A percentile compares a stretch with the other conserved stretches of the same genome.
Evolutionary conservation across 352 stramenopile genomes (phyloP).

Genomic region (Globisporangium lucens): DNA sequence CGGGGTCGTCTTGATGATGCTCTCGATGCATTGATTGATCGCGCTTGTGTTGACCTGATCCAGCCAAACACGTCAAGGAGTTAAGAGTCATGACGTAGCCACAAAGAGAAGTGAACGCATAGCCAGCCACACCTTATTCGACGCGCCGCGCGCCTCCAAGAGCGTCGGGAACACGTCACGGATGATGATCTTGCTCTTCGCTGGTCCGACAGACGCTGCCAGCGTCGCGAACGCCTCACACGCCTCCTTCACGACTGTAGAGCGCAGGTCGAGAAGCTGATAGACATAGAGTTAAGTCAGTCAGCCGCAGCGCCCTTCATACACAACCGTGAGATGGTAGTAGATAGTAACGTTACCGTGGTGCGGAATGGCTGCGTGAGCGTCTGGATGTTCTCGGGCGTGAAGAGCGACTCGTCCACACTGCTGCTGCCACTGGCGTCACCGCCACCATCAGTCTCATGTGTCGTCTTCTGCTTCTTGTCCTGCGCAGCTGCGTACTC

Average conservation of each 20-base stretch:
- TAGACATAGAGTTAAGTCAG: no score
- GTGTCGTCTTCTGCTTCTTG: background rate
- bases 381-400: slow-evolving; percentile 45
- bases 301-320: no score
- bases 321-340: no score
- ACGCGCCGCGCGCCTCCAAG: slow-evolving; percentile 42
- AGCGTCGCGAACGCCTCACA: slow-evolving; percentile 49
- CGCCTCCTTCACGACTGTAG: slow-evolving; percentile 58
- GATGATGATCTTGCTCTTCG: slow-evolving; percentile 50
- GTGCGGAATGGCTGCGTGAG: slow-evolving; percentile 56
- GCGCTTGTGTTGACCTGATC: slow-evolving; percentile 41
- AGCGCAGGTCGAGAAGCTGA: slow-evolving; percentile 48
- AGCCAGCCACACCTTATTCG: slow-evolving; percentile 40
- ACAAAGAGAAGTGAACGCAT: no score
- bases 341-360: slow-evolving; percentile 11
- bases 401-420: slow-evolving; percentile 30
- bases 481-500: slow-evolving; percentile 16
- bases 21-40: slow-evolving; percentile 53
- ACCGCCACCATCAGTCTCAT: background rate
- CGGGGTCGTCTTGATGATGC: slow-evolving; percentile 35
- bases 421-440: slow-evolving; percentile 2
- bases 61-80: background rate
- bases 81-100: background rate
- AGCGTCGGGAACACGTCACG: slow-evolving; percentile 64
- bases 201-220: slow-evolving; percentile 27